Conservation (phyloP, 1,284 basidiomycete species). For the Ustanciosporium gigantosporum region DNA sequence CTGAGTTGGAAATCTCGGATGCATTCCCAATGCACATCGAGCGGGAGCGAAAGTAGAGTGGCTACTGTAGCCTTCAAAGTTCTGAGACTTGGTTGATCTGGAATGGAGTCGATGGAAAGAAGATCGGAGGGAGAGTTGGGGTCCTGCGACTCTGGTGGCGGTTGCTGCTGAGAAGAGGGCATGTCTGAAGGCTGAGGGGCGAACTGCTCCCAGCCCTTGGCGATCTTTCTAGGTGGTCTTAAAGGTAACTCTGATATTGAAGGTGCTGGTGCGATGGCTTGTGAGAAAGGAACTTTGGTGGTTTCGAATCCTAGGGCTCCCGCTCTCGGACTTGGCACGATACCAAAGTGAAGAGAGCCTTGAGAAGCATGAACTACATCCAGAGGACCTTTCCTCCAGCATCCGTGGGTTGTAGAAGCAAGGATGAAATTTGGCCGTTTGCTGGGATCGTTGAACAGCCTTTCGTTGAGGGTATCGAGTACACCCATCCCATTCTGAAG, state of each 20-base stretch:
- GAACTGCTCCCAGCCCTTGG: constrained; percentile 28
- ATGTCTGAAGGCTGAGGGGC: background rate
- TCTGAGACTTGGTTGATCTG: constrained; percentile 24
- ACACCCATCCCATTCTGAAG: constrained; percentile 89
- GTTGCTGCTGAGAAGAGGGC: background rate
- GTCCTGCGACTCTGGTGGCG: constrained; percentile 4
- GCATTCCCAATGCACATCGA: constrained; percentile 68
- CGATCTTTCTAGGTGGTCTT: background rate
- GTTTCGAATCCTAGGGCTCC: constrained; percentile 15
- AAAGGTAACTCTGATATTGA: background rate
- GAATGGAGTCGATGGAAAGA: constrained; percentile 42
- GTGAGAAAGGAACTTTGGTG: constrained; percentile 10
- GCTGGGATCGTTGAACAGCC: constrained; percentile 74
- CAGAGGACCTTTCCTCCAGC: constrained; percentile 65
- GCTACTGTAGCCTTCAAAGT: constrained; percentile 48
- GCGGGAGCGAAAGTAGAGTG: constrained; percentile 45
- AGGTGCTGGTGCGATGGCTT: constrained; percentile 7
- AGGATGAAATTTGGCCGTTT: constrained; percentile 83
- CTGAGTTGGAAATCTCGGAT: constrained; percentile 73
- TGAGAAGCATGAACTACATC: constrained; percentile 75
- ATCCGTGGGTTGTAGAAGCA: constrained; percentile 79
- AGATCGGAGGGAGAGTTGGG: constrained; percentile 12
- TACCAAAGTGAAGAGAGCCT: constrained; percentile 76
- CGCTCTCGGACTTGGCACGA: constrained; percentile 69
- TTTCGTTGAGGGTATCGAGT: constrained; percentile 74